Conservation (phyloP, 2,329 filamentous ascomycete species). For the Aspergillus brasiliensis region DNA sequence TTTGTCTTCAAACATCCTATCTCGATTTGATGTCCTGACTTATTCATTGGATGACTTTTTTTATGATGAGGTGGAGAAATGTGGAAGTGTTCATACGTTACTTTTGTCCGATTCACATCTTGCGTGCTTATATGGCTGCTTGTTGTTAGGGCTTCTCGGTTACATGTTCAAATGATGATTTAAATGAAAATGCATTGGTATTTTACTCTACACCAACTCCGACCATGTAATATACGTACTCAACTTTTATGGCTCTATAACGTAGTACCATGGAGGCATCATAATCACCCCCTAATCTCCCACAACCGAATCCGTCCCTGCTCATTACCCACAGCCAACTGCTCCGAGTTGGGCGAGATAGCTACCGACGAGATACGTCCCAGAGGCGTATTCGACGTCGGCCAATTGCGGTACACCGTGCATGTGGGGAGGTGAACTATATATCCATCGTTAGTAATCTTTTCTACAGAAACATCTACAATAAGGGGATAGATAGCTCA, state of each 20-base stretch:
- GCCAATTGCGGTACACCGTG: conserved; percentile 97
- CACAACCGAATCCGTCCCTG: conserved; percentile 84
- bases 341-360: conserved; percentile 65
- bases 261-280: not conserved
- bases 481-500: conserved; percentile 27
- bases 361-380: conserved; percentile 78
- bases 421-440: conserved; percentile 83
- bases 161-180: too few relatives aligned
- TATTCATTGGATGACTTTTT: too few relatives aligned
- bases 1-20: too few relatives aligned
- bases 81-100: too few relatives aligned
- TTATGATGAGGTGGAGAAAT: too few relatives aligned
- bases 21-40: too few relatives aligned
- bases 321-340: conserved; percentile 87
- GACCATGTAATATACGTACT: not conserved
- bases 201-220: not conserved
- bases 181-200: too few relatives aligned
- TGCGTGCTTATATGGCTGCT: too few relatives aligned
- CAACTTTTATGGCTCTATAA: not conserved
- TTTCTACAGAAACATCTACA: not conserved
- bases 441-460: conserved; percentile 10
- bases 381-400: conserved; percentile 83
- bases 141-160: too few relatives aligned
- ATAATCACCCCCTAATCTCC: conserved; percentile 70
- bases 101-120: too few relatives aligned